These are phyloP conservation scores for Colletotrichum lini DNA, from an alignment of 2,329 filamentous ascomycete species.

Conservation along the genomic window DNA sequence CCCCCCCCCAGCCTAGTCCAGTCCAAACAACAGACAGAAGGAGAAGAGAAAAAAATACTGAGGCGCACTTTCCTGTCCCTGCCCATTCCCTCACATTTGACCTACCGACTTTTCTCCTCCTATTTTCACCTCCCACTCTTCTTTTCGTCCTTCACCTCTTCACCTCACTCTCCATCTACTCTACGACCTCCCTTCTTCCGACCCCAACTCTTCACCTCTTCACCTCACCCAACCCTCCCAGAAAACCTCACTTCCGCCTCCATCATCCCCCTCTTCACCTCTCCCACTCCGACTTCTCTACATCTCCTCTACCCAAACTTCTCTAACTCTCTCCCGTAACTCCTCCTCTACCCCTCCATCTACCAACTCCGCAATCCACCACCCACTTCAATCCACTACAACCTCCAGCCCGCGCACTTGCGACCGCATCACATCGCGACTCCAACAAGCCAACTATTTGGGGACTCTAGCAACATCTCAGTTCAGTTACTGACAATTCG, in stretches of 20 bases:
- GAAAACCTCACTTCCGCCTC: constrained; percentile 42
- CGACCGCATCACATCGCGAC: constrained; percentile 23
- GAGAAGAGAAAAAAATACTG: constrained; percentile 27
- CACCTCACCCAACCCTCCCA: constrained; percentile 47
- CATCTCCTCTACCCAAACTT: constrained; percentile 45
- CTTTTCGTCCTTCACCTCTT: constrained; percentile 39
- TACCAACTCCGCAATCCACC: constrained; percentile 33
- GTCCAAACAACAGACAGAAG: neutral
- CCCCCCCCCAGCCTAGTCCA: constrained; percentile 7
- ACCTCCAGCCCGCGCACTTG: constrained; percentile 9
- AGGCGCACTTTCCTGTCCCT: constrained; percentile 43
- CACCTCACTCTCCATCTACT: constrained; percentile 45
- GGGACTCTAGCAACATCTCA: neutral
- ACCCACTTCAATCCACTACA: constrained; percentile 33
- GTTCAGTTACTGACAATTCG: neutral
- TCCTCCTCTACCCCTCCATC: constrained; percentile 42
- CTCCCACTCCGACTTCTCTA: constrained; percentile 42
- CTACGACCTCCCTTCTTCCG: constrained; percentile 43
- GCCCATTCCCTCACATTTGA: constrained; percentile 45
- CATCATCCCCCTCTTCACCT: constrained; percentile 44
- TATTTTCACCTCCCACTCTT: constrained; percentile 49
- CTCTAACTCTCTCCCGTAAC: constrained; percentile 42
- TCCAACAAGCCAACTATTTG: constrained; percentile 15
- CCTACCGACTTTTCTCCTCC: constrained; percentile 44
- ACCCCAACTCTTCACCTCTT: constrained; percentile 45